Conservation (phyloP, 495 filamentous ascomycete genomes). For the Daldinia grandis region DNA sequence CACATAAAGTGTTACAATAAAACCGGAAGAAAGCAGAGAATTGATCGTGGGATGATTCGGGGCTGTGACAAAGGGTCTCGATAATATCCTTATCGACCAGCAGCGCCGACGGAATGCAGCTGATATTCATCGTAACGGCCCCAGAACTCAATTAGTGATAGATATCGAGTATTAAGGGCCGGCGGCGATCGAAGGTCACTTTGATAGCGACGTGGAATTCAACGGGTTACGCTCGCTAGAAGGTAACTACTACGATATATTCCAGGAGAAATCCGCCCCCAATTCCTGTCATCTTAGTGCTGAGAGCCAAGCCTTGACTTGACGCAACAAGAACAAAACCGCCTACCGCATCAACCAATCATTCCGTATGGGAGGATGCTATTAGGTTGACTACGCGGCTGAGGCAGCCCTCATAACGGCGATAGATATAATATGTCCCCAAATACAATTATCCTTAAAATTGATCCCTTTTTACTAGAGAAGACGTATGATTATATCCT, state of each 20-base stretch:
- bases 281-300: too few relatives aligned
- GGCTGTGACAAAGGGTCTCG: not conserved
- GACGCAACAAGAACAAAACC: too few relatives aligned
- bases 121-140: not conserved
- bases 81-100: not conserved
- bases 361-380: too few relatives aligned
- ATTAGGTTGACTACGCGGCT: not conserved
- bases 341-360: too few relatives aligned
- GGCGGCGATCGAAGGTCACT: not conserved
- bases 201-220: not conserved
- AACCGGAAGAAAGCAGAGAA: not conserved
- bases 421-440: not conserved
- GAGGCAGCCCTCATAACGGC: not conserved
- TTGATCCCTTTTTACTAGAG: not conserved
- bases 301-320: too few relatives aligned
- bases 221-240: not conserved
- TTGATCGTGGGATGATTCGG: not conserved
- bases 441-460: too few relatives aligned
- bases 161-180: not conserved
- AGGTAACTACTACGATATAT: too few relatives aligned
- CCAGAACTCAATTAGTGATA: not conserved
- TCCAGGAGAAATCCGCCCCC: too few relatives aligned
- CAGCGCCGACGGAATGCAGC: not conserved
- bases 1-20: not conserved
- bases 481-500: not conserved